phyloP scores from a whole-genome alignment of 2,329 filamentous ascomycete species.

The Monascus ruber region DNA sequence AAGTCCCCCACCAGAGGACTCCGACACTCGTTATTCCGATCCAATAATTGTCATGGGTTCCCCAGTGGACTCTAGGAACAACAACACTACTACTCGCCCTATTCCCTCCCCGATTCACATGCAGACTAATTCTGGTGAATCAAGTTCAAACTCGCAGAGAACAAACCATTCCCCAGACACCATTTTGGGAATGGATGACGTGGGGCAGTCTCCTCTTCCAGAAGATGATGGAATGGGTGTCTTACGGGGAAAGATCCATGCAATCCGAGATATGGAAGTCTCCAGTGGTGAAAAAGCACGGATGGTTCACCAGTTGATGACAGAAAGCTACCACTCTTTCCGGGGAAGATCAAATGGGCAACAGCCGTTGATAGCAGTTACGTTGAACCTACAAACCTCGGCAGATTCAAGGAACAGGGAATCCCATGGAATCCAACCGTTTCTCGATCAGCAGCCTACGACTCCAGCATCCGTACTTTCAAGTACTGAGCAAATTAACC shows the following conservation, averaged over 20 bases:
- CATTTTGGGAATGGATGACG: constrained; percentile 7
- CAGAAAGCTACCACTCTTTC: constrained; percentile 52
- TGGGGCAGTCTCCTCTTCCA: constrained; percentile 37
- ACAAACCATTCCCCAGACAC: background rate
- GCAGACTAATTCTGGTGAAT: background rate
- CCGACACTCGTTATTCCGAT: background rate
- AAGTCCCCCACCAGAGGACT: background rate
- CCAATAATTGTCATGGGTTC: too few relatives aligned
- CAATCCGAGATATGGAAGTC: constrained; percentile 53
- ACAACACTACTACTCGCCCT: background rate
- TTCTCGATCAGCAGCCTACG: constrained; percentile 16
- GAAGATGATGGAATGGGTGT: constrained; percentile 69
- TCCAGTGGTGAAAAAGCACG: constrained; percentile 55
- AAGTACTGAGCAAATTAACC: constrained; percentile 16
- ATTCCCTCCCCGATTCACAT: background rate
- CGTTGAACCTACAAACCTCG: constrained; percentile 8
- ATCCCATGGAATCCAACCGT: constrained; percentile 18
- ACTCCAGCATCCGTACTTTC: constrained; percentile 17
- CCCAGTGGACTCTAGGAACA: too few relatives aligned
- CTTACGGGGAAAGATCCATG: constrained; percentile 56
- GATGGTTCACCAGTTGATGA: constrained; percentile 59
- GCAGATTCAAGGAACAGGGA: constrained; percentile 19
- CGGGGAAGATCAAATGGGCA: constrained; percentile 18
- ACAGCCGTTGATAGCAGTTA: too few relatives aligned
- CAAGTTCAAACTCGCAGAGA: background rate